Base-by-base conservation (phyloP, 495 filamentous ascomycete genomes). In the Hypoxylon lienhwacheense region DNA sequence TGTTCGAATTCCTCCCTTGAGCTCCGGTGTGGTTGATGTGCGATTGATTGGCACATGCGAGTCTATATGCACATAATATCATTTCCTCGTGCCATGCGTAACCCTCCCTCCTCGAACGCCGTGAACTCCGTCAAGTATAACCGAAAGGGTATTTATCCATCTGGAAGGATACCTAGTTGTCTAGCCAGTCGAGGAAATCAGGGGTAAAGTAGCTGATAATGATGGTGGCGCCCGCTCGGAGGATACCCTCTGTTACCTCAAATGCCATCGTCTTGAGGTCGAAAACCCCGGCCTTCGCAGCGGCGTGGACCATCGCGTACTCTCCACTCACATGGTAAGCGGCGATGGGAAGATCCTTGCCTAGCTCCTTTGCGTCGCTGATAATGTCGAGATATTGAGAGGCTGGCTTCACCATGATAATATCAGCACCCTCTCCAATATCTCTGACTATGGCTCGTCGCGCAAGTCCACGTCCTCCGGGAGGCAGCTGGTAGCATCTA, bases 331-430 rank as follows among this genome's bases (percentile, higher is more conserved):
- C 93, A 68, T 98, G 93, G 66, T 98, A 98, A 15, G 93, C 91
- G 2, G 91, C 91, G 42, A 98, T 75, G 11, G 93, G 93, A 65
- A 97, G 75, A 71, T 97, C 88, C 55, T 82, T 83, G 15, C 90
- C 91, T 44, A 97, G 79, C 39, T 97, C 89, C 75, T 93, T 96
- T 21, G 93, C 95, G 70, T 97, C 93, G 44, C 86, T 86, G 59
- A 97, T 96, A 63, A 98, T 93, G 68, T 98, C 95, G 17, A 97
- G 77, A 65, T 96, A 97, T 64, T 90, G 89, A 50, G 85, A 85
- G 7, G 93, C 91, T 2, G 93, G 93, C 73, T 98, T 98, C 32
- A 98, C 93, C 95, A 98, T 97, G 64, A 98, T 96, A 56, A 96
- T 90, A 67, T 98, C 93, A 11, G 93, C 93, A 16, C 93, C 93